Conservation (phyloP, 179 eudicot species). For the Spergularia azorica region DNA sequence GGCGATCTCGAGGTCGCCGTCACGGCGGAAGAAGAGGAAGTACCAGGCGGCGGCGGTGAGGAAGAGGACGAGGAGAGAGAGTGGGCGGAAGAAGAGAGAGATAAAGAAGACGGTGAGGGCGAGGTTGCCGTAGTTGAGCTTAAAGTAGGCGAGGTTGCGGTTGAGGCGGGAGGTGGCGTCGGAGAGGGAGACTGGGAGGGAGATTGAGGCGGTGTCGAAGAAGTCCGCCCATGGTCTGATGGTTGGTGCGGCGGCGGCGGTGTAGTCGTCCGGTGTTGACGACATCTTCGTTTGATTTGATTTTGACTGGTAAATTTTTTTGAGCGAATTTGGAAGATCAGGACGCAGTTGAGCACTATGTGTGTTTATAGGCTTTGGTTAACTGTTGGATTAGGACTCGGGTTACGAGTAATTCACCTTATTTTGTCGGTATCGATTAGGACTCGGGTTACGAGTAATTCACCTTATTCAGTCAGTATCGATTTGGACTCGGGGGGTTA, state of each 20-base stretch:
- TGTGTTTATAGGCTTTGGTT: neutral
- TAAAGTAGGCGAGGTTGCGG: slow-evolving; percentile 34
- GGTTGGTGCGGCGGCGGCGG: neutral
- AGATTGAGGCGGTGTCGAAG: slow-evolving; percentile 27
- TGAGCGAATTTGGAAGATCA: too few relatives aligned
- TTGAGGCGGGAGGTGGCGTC: slow-evolving; percentile 32
- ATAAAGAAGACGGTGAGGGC: slow-evolving; percentile 32
- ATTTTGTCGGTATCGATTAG: too few relatives aligned
- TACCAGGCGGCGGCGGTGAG: slow-evolving; percentile 33
- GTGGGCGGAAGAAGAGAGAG: slow-evolving; percentile 35
- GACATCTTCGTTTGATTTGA: slow-evolving; percentile 24
- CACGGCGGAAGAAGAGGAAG: slow-evolving; percentile 33
- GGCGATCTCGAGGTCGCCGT: slow-evolving; percentile 26
- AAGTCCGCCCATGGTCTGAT: slow-evolving; percentile 39
- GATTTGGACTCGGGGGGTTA: too few relatives aligned
- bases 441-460: too few relatives aligned
- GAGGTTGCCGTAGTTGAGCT: slow-evolving; percentile 36
- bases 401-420: too few relatives aligned
- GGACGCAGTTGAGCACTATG: neutral
- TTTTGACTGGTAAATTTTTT: slow-evolving; percentile 28
- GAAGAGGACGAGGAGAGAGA: slow-evolving; percentile 45
- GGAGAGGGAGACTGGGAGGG: slow-evolving; percentile 42
- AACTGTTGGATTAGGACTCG: too few relatives aligned
- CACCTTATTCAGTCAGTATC: too few relatives aligned
- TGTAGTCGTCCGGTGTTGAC: neutral